Evolutionary conservation across 176 grass and related monocot species (phyloP), one percentile per base, ranked within the genome.

Genomic region (Musa beccarii): DNA sequence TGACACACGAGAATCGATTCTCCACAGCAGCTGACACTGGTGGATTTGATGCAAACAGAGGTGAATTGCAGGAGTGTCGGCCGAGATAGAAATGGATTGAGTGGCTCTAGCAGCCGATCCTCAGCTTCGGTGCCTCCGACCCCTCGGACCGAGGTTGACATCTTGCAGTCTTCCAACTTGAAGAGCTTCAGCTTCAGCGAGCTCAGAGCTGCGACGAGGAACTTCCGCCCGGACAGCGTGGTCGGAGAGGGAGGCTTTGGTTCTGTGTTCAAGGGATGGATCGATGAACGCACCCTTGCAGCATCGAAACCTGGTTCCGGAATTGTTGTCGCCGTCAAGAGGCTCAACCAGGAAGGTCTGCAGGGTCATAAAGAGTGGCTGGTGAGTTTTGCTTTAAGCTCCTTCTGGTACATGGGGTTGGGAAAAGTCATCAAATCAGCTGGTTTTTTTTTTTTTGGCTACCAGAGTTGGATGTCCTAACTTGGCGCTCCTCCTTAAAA

Each of bases 321-420:
- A 69, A 91, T 89, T 22, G 85, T 98, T 2, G 85, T 98, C 53
- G 94, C 94, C 1, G 90, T 98, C n/a, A 98, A 98, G 86, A 93
- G 93, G 84, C 88, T 98, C 69, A 98, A 98, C 81, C 90, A 89
- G 24, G 94, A 98, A 75, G 78, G 94, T 16, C 87, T 75, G 66
- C 94, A 98, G 52, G 94, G 94, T 68, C 94, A 98, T 80, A 86
- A 85, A 29, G 94, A 98, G 74, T 98, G 94, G 94, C 86, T 98
- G 94, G 94, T 98, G 64, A 34, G 85, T 84, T 22, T 22, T 43
- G 34, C 34, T 43, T 2, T 69, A 62, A 57, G 16, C 34, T 69
- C 1, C 16, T 49, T 52, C 16, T 26, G 10, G 2, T 24, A 20
- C 23, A 12, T 9, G n/a, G 34, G 10, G 11, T 63, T 21, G 8